Base-by-base conservation (phyloP, 2,329 filamentous ascomycete genomes). In the Arthrobotrys musiformis region DNA sequence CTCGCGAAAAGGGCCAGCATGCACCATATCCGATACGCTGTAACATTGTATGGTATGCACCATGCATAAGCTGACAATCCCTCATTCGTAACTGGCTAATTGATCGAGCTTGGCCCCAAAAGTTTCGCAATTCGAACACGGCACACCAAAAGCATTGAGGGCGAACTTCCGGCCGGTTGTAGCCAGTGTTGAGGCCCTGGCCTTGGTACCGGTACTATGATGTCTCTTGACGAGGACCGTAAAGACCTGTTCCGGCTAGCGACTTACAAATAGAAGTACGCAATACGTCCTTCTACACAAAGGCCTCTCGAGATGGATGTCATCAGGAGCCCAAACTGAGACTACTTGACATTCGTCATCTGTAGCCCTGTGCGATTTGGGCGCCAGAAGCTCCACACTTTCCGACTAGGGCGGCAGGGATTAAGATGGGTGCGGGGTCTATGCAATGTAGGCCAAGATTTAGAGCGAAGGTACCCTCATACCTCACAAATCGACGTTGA, bases 21-120 rank as follows among this genome's bases (percentile, higher is more conserved):
- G 30, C 33, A 58, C 30, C 54, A 40, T 56, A 37, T 35, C 8
- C 46, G 24, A 56, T 46, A 33, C n/a, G 22, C 46, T 42, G 30
- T 35, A 56, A 66, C 61, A 52, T 52, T 52, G 19, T 46, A 28
- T n/a, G 46, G 7, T 46, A 66, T 48, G 24, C 37, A 46, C 1
- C 17, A 24, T 70, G 67, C 67, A 70, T 61, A 70, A 61, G 67
- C 67, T 70, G 54, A 70, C 54, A 62, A 62, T 70, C 30, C 52
- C 67, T 62, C 26, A 35, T 54, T 42, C 37, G 67, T 35, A 22
- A 70, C 54, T 70, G 67, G 67, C 11, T 33, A 37, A 48, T n/a
- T n/a, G 9, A 33, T 22, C 11, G 5, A 40, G 35, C 63, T 46
- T 67, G 63, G 40, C 37, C 30, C 26, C 22, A 11, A 44, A 17